These are phyloP conservation scores for Apiospora rasikravindrae DNA, from an alignment of 2,329 filamentous ascomycete species.

Conservation along the genomic window DNA sequence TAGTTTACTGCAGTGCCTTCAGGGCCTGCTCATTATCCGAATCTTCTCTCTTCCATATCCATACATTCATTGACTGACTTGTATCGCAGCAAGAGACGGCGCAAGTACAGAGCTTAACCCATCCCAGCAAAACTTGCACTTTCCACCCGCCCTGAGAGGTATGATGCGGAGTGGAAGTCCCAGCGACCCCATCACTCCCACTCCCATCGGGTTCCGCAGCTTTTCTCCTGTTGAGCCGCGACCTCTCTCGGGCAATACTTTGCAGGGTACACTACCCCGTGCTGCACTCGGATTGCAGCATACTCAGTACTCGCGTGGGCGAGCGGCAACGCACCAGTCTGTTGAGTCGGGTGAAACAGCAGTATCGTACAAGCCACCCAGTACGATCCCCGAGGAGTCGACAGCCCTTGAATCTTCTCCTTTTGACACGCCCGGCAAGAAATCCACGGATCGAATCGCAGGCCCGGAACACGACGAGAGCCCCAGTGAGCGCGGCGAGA, in stretches of 20 bases:
- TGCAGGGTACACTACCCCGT: slow-evolving; percentile 17
- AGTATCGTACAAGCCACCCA: slow-evolving; percentile 20
- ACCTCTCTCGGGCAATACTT: slow-evolving; percentile 19
- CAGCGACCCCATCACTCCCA: neutral
- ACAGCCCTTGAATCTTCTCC: neutral
- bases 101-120: neutral
- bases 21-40: neutral
- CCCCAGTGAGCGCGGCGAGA: neutral
- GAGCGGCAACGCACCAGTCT: neutral
- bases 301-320: neutral
- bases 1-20: neutral
- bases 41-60: neutral
- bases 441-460: neutral
- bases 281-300: slow-evolving; percentile 20
- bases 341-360: neutral
- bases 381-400: slow-evolving; percentile 22
- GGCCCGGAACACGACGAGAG: neutral
- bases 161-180: neutral
- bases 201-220: neutral
- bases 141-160: neutral
- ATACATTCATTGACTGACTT: neutral
- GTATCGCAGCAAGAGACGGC: neutral
- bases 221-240: slow-evolving; percentile 1
- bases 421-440: slow-evolving; percentile 19
- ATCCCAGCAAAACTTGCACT: neutral